Percentiles rank a stretch among this genome's conserved stretches.
phyloP scores from a whole-genome alignment of 305 asterid species.

The Euphrasia arctica region DNA sequence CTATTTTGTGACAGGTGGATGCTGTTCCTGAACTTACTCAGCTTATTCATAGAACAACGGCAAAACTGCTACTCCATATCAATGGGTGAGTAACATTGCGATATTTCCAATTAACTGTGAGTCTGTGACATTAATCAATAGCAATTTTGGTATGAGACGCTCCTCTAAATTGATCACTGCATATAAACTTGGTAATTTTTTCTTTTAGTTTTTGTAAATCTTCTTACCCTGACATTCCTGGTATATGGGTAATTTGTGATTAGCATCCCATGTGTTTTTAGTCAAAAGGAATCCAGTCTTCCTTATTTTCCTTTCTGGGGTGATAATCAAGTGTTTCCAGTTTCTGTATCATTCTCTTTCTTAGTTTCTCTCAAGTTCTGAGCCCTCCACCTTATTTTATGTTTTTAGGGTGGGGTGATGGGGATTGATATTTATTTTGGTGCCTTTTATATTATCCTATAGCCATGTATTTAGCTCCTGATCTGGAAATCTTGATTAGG shows the following conservation, averaged over 20 bases:
- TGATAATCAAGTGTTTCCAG: neutral
- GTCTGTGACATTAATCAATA: no score
- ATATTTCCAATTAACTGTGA: no score
- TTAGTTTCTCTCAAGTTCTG: constrained; percentile 10
- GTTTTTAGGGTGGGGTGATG: no score
- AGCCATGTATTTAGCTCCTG: constrained; percentile 28
- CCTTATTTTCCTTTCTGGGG: neutral
- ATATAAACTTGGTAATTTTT: no score
- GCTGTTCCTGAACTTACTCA: constrained; percentile 91
- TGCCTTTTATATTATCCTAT: constrained; percentile 12
- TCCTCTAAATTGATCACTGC: constrained; percentile 3
- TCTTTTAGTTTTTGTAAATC: no score
- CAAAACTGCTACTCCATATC: constrained; percentile 81
- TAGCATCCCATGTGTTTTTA: no score
- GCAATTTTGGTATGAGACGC: constrained; percentile 12
- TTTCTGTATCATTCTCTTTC: constrained; percentile 3
- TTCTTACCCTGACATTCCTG: no score
- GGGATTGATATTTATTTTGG: neutral
- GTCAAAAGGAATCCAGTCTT: no score
- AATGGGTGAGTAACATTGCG: constrained; percentile 63
- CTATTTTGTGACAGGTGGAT: constrained; percentile 66
- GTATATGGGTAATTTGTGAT: no score
- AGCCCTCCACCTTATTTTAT: no score
- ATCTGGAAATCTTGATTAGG: constrained; percentile 51
- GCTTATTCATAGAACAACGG: constrained; percentile 87